Percentiles rank a stretch among this genome's conserved stretches.
phyloP scores from a whole-genome alignment of 1,139 yeast genomes.

The Candida pseudoviswanathii region DNA sequence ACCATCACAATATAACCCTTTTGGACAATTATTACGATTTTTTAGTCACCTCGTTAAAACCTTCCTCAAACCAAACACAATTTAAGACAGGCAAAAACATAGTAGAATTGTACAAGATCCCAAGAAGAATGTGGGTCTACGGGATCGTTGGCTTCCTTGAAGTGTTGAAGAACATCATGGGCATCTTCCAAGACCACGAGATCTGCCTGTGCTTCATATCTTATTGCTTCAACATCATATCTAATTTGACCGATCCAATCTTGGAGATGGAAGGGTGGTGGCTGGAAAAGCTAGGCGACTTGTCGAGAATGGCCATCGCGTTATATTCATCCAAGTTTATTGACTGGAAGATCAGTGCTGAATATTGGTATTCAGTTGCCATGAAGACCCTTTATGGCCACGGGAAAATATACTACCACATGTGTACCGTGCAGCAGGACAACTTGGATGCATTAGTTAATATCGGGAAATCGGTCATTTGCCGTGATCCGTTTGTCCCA shows the following conservation, averaged over 20 bases:
- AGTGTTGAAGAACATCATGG: slow-evolving; percentile 73
- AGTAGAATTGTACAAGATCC: slow-evolving; percentile 73
- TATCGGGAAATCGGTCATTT: slow-evolving; percentile 74
- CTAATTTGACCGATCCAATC: slow-evolving; percentile 53
- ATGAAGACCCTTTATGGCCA: slow-evolving; percentile 75
- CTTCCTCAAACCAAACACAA: slow-evolving; percentile 49
- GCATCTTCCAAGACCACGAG: slow-evolving; percentile 54
- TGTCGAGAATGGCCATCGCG: slow-evolving; percentile 83
- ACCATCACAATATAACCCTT: slow-evolving; percentile 64
- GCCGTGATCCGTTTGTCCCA: slow-evolving; percentile 82
- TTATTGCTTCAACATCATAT: slow-evolving; percentile 54
- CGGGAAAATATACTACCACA: slow-evolving; percentile 78
- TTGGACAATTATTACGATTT: slow-evolving; percentile 73
- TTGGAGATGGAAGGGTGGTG: slow-evolving; percentile 74
- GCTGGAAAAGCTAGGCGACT: slow-evolving; percentile 75
- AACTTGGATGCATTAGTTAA: slow-evolving; percentile 77
- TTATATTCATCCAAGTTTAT: slow-evolving; percentile 73
- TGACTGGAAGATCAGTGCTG: slow-evolving; percentile 81
- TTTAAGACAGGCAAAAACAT: slow-evolving; percentile 76
- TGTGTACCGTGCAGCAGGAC: slow-evolving; percentile 82
- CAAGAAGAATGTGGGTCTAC: slow-evolving; percentile 80
- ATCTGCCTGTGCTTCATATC: slow-evolving; percentile 50
- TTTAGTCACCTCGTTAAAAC: slow-evolving; percentile 67
- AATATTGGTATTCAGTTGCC: slow-evolving; percentile 73
- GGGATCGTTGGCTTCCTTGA: slow-evolving; percentile 78